These are phyloP conservation scores for Lyophyllum decastes DNA, from an alignment of 768 basidiomycete species.

Conservation along the genomic window DNA sequence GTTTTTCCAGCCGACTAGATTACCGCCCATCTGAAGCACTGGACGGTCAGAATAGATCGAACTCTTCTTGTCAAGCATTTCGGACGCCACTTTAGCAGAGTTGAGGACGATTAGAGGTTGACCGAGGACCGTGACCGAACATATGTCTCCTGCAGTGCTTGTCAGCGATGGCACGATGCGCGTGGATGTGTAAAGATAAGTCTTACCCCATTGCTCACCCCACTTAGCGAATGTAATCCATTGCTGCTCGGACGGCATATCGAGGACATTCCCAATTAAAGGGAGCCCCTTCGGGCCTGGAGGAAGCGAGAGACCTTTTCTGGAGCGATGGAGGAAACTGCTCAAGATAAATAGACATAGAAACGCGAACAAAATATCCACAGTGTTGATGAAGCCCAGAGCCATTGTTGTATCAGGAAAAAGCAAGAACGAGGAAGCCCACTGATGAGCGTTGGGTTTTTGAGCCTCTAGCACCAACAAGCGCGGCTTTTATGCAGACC, in stretches of 20 bases:
- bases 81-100: conserved; percentile 47
- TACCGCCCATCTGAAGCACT: conserved; percentile 51
- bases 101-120: conserved; percentile 61
- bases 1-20: conserved; percentile 60
- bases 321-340: conserved; percentile 26
- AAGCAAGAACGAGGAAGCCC: conserved; percentile 17
- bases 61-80: conserved; percentile 69
- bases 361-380: conserved; percentile 35
- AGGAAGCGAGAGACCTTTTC: conserved; percentile 33
- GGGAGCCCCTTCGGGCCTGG: conserved; percentile 57
- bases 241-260: conserved; percentile 49
- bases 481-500: conserved; percentile 35
- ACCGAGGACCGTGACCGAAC: conserved; percentile 59
- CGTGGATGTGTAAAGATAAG: not conserved
- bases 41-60: conserved; percentile 72
- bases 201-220: conserved; percentile 53
- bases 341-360: conserved; percentile 35
- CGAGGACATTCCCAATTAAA: conserved; percentile 53
- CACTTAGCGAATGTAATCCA: conserved; percentile 56
- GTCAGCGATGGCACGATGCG: not conserved
- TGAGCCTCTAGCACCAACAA: conserved; percentile 17
- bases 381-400: conserved; percentile 23
- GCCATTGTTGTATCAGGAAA: conserved; percentile 25
- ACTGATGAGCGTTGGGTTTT: conserved; percentile 24
- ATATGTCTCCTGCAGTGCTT: conserved; percentile 50